phyloP scores from a whole-genome alignment of 2,329 filamentous ascomycete genomes.

The Colletotrichum eremochloae region DNA sequence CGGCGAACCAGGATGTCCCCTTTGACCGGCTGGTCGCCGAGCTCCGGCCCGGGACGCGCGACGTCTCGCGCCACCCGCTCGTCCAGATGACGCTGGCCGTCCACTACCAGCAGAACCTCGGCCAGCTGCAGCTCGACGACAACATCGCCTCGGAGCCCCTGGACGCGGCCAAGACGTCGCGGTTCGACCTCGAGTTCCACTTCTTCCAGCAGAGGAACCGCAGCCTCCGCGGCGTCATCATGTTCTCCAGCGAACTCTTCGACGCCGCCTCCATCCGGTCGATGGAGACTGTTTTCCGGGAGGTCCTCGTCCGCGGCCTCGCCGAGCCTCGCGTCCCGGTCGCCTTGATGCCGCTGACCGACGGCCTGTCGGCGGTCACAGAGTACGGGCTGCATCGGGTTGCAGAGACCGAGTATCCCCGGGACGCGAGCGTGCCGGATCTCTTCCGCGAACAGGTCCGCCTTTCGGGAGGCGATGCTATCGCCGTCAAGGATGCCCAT shows the following conservation, averaged over 20 bases:
- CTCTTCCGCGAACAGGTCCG: constrained; percentile 45
- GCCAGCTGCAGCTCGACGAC: neutral
- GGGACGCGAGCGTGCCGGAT: constrained; percentile 44
- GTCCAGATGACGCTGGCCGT: constrained; percentile 25
- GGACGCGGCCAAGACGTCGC: neutral
- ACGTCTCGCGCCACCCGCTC: constrained; percentile 20
- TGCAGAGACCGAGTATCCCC: constrained; percentile 41
- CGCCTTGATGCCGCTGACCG: neutral
- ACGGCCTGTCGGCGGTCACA: neutral
- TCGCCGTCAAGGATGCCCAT: constrained; percentile 44
- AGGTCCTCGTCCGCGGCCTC: constrained; percentile 31
- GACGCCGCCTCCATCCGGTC: constrained; percentile 7
- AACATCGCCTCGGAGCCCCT: constrained; percentile 19
- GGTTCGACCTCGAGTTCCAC: constrained; percentile 42
- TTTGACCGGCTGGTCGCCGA: constrained; percentile 10
- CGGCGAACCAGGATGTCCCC: constrained; percentile 45
- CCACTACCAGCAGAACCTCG: constrained; percentile 22
- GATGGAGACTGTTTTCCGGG: neutral
- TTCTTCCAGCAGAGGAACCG: constrained; percentile 42
- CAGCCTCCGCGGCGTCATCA: constrained; percentile 33
- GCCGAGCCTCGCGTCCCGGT: neutral
- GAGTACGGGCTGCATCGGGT: neutral
- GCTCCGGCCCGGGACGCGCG: constrained; percentile 1
- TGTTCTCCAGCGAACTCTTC: constrained; percentile 46
- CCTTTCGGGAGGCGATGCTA: constrained; percentile 1